These are phyloP conservation scores for Cytospora paraplurivora DNA, from an alignment of 2,329 filamentous ascomycete genomes.

Conservation along the genomic window DNA sequence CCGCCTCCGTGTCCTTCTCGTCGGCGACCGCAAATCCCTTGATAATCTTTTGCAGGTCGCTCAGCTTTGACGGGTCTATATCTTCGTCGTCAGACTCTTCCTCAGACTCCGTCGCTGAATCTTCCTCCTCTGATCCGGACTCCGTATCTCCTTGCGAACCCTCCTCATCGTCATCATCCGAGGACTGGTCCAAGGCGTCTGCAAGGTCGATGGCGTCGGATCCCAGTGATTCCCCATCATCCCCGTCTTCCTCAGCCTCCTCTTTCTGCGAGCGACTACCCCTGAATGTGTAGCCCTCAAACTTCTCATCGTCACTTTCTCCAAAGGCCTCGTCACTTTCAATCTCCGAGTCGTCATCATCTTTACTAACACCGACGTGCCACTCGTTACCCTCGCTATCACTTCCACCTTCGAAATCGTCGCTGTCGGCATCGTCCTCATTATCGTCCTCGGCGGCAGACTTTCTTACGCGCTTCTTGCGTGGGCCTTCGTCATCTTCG, in stretches of 20 bases:
- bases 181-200: constrained; percentile 34
- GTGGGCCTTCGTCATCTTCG: constrained; percentile 62
- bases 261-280: constrained; percentile 45
- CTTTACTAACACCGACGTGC: constrained; percentile 68
- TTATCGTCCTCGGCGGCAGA: constrained; percentile 45
- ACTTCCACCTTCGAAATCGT: constrained; percentile 70
- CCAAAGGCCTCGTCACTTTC: constrained; percentile 81
- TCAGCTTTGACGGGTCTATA: constrained; percentile 58
- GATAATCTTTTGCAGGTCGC: constrained; percentile 69
- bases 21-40: constrained; percentile 68
- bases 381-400: constrained; percentile 87
- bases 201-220: constrained; percentile 34
- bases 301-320: constrained; percentile 82
- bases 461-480: constrained; percentile 43
- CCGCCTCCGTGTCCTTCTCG: constrained; percentile 49
- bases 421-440: constrained; percentile 52
- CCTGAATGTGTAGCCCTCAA: constrained; percentile 69
- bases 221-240: constrained; percentile 45
- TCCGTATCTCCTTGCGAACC: constrained; percentile 47
- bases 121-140: constrained; percentile 48
- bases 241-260: constrained; percentile 43
- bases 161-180: constrained; percentile 54
- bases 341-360: constrained; percentile 65
- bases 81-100: constrained; percentile 50
- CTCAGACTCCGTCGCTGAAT: constrained; percentile 46